phyloP scores from a whole-genome alignment of 441 rosid genomes.

The Adansonia gregorii region DNA sequence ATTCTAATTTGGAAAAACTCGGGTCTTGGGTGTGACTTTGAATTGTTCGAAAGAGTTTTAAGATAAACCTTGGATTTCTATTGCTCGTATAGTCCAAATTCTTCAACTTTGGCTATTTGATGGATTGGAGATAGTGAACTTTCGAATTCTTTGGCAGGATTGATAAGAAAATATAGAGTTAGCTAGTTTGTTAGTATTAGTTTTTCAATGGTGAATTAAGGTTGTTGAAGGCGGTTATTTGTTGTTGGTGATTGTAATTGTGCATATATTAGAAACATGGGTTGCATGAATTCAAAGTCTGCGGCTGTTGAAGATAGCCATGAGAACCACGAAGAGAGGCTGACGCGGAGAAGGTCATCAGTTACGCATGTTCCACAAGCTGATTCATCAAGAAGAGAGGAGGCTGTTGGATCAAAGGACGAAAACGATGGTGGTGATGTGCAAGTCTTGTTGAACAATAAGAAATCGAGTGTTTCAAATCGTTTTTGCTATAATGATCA shows the following conservation, averaged over 20 bases:
- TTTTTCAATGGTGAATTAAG: slow-evolving; percentile 24
- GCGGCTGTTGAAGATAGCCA: slow-evolving; percentile 38
- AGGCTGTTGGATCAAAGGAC: slow-evolving; percentile 45
- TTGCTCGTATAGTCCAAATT: background rate
- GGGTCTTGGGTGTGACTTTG: slow-evolving; percentile 33
- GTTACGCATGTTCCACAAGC: slow-evolving; percentile 52
- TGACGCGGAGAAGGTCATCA: slow-evolving; percentile 52
- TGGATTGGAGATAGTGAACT: slow-evolving; percentile 23
- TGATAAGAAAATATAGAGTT: background rate
- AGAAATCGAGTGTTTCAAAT: slow-evolving; percentile 50
- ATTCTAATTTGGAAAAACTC: slow-evolving; percentile 12
- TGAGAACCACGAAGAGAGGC: slow-evolving; percentile 50
- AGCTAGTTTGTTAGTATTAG: background rate
- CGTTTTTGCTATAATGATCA: slow-evolving; percentile 50
- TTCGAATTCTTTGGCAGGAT: background rate
- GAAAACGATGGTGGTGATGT: slow-evolving; percentile 47
- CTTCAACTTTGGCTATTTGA: slow-evolving; percentile 24
- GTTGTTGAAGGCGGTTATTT: slow-evolving; percentile 13
- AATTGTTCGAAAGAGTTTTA: slow-evolving; percentile 14
- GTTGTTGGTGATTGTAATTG: background rate
- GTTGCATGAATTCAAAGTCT: slow-evolving; percentile 72
- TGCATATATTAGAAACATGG: slow-evolving; percentile 47
- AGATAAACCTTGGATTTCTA: background rate
- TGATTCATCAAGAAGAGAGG: slow-evolving; percentile 59
- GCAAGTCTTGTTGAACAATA: slow-evolving; percentile 56